Base-by-base conservation (phyloP, 495 filamentous ascomycete genomes). In the Hypoxylon subgilvum region DNA sequence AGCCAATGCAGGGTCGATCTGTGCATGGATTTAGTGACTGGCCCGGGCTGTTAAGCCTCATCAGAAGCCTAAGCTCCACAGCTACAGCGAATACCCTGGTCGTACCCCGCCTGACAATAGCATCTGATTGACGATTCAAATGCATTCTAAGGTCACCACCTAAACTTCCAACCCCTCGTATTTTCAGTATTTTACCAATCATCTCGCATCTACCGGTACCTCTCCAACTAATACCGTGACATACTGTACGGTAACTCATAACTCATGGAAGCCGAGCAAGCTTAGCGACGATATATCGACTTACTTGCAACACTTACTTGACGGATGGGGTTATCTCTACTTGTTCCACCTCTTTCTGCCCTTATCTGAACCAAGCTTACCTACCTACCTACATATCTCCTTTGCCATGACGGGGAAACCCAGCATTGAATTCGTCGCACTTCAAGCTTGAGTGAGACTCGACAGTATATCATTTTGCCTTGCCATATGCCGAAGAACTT, bases 71-170 rank as follows among this genome's bases (percentile, higher is more conserved):
- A 61, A 62, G 57, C 51, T 61, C 39, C 44, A 38, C 12, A 49
- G 43, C 39, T 43, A 49, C 53, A 36, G 41, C 6, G 10, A 23
- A 23, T 45, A 52, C 55, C 59, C 52, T 8, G 14, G 27, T 42
- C 30, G 27, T 42, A 52, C 59, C 59, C 59, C 59, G 59, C 59
- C 59, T 63, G 59, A 63, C 52, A 16, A 25, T 51, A 35, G 52
- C 59, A 63, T 63, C 59, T 57, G 59, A 63, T 63, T 63, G 46
- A 13, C 36, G 36, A 62, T 52, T 62, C 45, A 42, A 43, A 41
- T 30, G 30, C 36, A 27, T 17, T 30, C 28, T n/a, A n/a, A n/a
- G n/a, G n/a, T n/a, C n/a, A 9, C 17, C 30, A 48, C 53, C 38
- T 49, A 49, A 43, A 23, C 58, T 25, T 58, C 61, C 61, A 64